phyloP scores from a whole-genome alignment of 2,329 filamentous ascomycete genomes.

The Berkeleyomyces rouxiae region DNA sequence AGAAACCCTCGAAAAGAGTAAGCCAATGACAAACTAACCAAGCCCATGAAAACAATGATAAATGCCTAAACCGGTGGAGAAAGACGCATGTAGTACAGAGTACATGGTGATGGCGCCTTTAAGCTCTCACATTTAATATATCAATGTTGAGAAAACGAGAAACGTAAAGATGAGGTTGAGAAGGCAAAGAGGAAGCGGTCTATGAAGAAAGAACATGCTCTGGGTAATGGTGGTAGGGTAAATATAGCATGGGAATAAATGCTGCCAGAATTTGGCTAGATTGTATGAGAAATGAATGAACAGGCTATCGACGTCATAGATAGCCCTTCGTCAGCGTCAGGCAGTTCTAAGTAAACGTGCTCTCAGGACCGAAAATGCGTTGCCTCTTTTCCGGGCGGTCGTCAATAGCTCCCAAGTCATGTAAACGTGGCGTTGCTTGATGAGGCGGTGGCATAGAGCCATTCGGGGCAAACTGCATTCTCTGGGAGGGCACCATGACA shows the following conservation, averaged over 20 bases:
- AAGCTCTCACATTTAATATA: background rate
- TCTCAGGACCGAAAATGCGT: conserved; percentile 10
- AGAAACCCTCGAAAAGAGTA: background rate
- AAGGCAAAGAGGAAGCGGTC: background rate
- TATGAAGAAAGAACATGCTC: background rate
- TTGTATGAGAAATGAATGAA: no score
- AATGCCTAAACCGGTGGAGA: background rate
- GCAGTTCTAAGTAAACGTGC: conserved; percentile 1
- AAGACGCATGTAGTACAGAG: background rate
- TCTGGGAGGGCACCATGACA: conserved; percentile 6
- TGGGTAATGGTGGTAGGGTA: background rate
- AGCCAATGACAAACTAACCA: background rate
- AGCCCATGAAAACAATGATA: background rate
- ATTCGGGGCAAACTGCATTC: conserved; percentile 4
- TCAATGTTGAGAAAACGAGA: background rate
- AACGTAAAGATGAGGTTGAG: background rate
- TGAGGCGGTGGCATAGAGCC: background rate
- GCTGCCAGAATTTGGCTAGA: no score
- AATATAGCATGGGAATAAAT: background rate
- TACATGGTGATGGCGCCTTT: background rate
- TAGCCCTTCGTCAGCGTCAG: background rate
- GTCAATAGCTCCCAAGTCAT: background rate
- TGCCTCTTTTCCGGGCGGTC: conserved; percentile 12
- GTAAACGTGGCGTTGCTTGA: background rate
- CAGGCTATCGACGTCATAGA: no score